Conservation (phyloP, 2,329 filamentous ascomycete genomes). For the Peltaster fructicola region DNA sequence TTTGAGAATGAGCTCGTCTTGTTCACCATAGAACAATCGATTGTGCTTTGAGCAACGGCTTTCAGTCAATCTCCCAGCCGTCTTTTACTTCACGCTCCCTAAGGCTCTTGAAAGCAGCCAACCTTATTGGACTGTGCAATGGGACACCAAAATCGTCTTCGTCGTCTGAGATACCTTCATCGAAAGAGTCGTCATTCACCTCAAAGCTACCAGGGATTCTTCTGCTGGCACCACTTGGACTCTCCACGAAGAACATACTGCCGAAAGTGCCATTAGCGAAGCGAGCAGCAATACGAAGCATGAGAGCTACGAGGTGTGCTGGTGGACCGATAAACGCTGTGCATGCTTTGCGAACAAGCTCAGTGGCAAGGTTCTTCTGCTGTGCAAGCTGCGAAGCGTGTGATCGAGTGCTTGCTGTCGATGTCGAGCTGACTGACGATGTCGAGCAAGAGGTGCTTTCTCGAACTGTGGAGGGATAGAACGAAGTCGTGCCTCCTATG, state of each 20-base stretch:
- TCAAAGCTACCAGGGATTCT: constrained; percentile 42
- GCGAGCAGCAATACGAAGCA: constrained; percentile 63
- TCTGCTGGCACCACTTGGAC: constrained; percentile 24
- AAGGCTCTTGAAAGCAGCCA: constrained; percentile 8
- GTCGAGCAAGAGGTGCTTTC: constrained; percentile 25
- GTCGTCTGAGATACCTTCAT: constrained; percentile 8
- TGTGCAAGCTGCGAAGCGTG: constrained; percentile 4
- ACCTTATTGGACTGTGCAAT: constrained; percentile 17
- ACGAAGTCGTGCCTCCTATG: constrained; percentile 13
- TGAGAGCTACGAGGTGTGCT: constrained; percentile 56
- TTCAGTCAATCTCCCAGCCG: constrained; percentile 5
- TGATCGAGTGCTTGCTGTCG: constrained; percentile 5
- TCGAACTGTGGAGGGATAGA: constrained; percentile 19
- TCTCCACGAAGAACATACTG: constrained; percentile 12
- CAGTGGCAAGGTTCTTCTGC: constrained; percentile 11
- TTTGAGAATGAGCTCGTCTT: no score
- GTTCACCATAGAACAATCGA: no score
- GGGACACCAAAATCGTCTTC: constrained; percentile 39
- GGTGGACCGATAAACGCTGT: constrained; percentile 68
- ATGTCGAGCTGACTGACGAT: constrained; percentile 10
- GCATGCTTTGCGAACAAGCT: constrained; percentile 59
- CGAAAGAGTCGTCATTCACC: constrained; percentile 30
- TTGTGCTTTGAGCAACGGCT: no score
- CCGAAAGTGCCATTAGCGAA: constrained; percentile 38
- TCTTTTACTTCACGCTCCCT: constrained; percentile 5